Evolutionary conservation across 192 early-diverging fungal species (phyloP).

Genomic region (Dissophora ornata): DNA sequence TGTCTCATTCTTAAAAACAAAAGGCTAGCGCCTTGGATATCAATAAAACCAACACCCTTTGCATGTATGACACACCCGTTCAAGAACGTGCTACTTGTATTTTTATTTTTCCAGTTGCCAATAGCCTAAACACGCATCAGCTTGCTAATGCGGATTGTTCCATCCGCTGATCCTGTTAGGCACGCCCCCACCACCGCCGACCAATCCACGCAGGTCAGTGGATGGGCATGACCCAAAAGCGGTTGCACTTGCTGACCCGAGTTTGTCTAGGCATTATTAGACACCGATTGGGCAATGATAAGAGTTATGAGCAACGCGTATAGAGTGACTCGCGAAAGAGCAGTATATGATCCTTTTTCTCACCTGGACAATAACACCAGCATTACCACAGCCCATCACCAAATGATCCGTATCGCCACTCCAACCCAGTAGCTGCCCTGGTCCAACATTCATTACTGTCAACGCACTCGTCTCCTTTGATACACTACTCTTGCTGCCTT

Average conservation of each 20-base stretch:
- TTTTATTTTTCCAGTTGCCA: neutral
- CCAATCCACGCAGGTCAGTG: constrained; percentile 66
- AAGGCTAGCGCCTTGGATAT: neutral
- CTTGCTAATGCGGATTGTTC: constrained; percentile 64
- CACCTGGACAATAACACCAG: constrained; percentile 62
- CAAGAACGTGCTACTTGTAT: neutral
- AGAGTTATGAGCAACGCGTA: no score
- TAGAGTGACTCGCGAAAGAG: neutral
- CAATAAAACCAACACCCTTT: neutral
- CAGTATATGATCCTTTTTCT: neutral
- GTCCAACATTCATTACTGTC: constrained; percentile 43
- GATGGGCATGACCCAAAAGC: constrained; percentile 54
- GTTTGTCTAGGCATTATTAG: constrained; percentile 46
- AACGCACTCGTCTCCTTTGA: constrained; percentile 14
- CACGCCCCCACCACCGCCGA: constrained; percentile 59
- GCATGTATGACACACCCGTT: no score
- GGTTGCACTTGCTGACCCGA: constrained; percentile 57
- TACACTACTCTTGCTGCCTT: neutral
- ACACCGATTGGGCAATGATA: no score
- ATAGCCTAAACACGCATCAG: constrained; percentile 54
- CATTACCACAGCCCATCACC: constrained; percentile 58
- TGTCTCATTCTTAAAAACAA: neutral
- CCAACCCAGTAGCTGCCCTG: constrained; percentile 63
- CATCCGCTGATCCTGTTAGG: constrained; percentile 62
- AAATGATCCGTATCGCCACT: constrained; percentile 67